Percentiles rank a stretch among this genome's conserved stretches.
Conservation (phyloP, 805 yeast species). For the Brettanomyces bruxellensis region DNA sequence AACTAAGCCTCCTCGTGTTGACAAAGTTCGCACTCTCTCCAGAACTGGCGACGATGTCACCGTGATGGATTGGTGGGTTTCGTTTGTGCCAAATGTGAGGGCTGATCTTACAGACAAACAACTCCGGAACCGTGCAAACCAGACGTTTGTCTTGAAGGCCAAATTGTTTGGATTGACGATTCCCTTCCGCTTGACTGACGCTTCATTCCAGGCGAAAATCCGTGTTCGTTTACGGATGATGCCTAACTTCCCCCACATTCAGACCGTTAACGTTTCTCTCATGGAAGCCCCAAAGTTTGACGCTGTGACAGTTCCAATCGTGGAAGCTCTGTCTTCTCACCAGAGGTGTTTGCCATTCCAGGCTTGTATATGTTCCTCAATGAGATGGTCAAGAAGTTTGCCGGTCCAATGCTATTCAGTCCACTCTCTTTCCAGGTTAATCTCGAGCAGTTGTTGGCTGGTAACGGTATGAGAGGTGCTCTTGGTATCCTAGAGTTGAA, state of each 20-base stretch:
- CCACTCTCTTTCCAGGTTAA: slow-evolving; percentile 93
- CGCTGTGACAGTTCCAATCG: slow-evolving; percentile 62
- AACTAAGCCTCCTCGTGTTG: slow-evolving; percentile 91
- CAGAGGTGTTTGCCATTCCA: slow-evolving; percentile 83
- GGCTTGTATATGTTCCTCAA: slow-evolving; percentile 78
- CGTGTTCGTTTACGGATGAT: slow-evolving; percentile 86
- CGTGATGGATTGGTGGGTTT: slow-evolving; percentile 95
- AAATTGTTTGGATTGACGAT: slow-evolving; percentile 74
- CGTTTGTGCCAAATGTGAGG: slow-evolving; percentile 85
- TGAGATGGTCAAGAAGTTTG: slow-evolving; percentile 76
- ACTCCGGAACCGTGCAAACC: slow-evolving; percentile 74
- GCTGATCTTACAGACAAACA: slow-evolving; percentile 84
- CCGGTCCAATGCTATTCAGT: slow-evolving; percentile 78
- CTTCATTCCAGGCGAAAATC: slow-evolving; percentile 64
- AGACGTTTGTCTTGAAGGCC: slow-evolving; percentile 67
- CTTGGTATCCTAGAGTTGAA: slow-evolving; percentile 76
- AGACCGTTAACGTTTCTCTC: slow-evolving; percentile 79
- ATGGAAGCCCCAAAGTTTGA: slow-evolving; percentile 86
- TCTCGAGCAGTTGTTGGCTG: slow-evolving; percentile 82
- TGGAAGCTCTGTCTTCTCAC: slow-evolving; percentile 77
- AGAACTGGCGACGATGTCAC: slow-evolving; percentile 89
- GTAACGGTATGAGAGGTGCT: slow-evolving; percentile 69
- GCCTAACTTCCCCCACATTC: slow-evolving; percentile 86
- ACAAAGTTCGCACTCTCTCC: slow-evolving; percentile 78
- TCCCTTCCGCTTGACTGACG: slow-evolving; percentile 73